These are phyloP conservation scores for Oxytropis ochrocephala DNA, from an alignment of 306 rosid species.

Conservation along the genomic window DNA sequence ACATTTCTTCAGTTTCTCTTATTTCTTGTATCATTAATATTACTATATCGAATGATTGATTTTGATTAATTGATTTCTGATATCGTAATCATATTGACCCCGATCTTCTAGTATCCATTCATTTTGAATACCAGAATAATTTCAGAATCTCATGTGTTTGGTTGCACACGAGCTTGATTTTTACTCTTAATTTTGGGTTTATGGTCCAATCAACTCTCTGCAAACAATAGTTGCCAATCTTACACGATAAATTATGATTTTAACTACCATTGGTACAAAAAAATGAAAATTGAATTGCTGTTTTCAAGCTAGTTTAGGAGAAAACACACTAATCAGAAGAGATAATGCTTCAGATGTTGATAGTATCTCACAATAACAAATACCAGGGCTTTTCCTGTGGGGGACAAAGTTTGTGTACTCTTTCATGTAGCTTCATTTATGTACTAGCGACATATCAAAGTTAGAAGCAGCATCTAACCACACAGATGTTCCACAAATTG, in stretches of 20 bases:
- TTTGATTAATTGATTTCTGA: neutral
- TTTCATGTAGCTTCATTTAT: neutral
- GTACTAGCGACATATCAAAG: neutral
- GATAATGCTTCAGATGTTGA: neutral
- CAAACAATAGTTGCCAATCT: neutral
- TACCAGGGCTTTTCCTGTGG: neutral
- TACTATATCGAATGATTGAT: neutral
- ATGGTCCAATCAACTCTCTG: neutral
- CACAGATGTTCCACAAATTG: neutral
- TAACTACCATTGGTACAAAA: neutral
- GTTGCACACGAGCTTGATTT: neutral
- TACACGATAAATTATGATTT: no score
- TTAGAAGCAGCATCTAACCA: neutral
- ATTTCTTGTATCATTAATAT: neutral
- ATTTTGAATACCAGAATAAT: neutral
- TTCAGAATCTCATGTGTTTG: neutral
- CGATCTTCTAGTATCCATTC: neutral
- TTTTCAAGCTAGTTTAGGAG: neutral
- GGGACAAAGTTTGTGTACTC: neutral
- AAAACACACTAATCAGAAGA: neutral
- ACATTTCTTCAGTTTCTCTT: neutral
- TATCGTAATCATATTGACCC: neutral
- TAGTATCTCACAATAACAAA: neutral
- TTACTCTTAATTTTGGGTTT: neutral
- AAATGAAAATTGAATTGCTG: neutral